These are phyloP conservation scores for Raddia guianensis DNA, from an alignment of 176 grass and related monocot genomes.

Conservation along the genomic window DNA sequence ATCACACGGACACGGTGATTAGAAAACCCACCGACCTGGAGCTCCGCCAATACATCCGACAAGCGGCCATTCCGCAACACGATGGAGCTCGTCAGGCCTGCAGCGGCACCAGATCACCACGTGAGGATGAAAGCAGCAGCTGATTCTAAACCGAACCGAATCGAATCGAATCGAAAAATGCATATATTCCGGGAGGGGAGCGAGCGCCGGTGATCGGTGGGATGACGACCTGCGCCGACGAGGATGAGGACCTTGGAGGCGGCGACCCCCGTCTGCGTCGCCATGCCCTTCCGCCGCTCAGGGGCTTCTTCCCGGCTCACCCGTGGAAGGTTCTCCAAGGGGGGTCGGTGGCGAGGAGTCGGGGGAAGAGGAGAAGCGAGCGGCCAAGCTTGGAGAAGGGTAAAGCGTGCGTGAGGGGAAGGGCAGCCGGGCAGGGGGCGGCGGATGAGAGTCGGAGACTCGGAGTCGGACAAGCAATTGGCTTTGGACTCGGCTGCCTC, in stretches of 20 bases:
- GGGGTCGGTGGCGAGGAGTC: neutral
- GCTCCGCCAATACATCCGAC: slow-evolving; percentile 78
- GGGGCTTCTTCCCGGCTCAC: neutral
- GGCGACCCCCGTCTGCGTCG: slow-evolving; percentile 75
- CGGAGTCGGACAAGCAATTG: neutral
- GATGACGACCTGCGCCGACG: slow-evolving; percentile 65
- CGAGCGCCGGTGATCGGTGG: slow-evolving; percentile 14
- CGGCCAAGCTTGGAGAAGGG: slow-evolving; percentile 25
- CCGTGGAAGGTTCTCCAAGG: slow-evolving; percentile 39
- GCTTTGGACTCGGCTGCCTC: neutral
- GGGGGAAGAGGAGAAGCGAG: neutral
- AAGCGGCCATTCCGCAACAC: slow-evolving; percentile 81
- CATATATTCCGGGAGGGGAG: neutral
- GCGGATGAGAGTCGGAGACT: no score
- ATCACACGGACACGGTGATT: neutral
- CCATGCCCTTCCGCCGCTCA: slow-evolving; percentile 52
- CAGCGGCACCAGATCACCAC: neutral
- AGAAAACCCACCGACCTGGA: slow-evolving; percentile 56
- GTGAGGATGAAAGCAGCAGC: slow-evolving; percentile 9
- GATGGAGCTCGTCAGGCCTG: slow-evolving; percentile 84
- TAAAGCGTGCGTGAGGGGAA: slow-evolving; percentile 21
- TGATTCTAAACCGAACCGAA: neutral
- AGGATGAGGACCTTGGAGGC: slow-evolving; percentile 92
- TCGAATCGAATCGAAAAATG: slow-evolving; percentile 20
- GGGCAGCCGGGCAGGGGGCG: no score